Evolutionary conservation across 208 protist genomes (phyloP), one percentile per base, ranked within the genome.

Genomic region (Herpetomonas tarakana): DNA sequence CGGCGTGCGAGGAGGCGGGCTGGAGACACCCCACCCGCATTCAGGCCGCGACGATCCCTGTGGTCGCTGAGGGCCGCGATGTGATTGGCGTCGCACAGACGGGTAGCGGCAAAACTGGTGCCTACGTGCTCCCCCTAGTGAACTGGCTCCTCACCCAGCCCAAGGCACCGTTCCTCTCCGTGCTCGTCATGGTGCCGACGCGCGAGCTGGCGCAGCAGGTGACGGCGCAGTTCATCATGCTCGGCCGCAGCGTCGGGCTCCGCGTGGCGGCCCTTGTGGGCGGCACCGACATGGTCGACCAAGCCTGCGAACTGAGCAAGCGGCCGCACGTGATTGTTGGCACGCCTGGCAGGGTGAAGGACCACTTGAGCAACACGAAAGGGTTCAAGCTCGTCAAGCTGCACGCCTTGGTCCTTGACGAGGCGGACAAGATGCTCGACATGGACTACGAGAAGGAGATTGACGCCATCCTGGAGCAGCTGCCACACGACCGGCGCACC

Each of bases 401-500:
- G 44, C 95, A 98, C 71, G 98, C 87, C 46, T 77, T 99, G 4
- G 95, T 99, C 24, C 74, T 99, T 52, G 98, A 99, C 71, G 98
- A 99, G 82, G 98, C 98, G 1, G 98, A 99, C 71, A 87, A 97
- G 71, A 98, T 99, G 74, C 88, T 99, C 22, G 89, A 97, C 65
- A 97, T 98, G 89, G 98, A 99, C 78, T 99, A 99, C 71, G 98
- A 99, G 74, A 97, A 99, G 68, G 97, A 99, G 61, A 86, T 99
- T 52, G 88, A 98, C 68, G 87, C 89, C 19, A 98, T 99, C 71
- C 76, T 99, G 28, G 88, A 98, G 76, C 71, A 88, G 51, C 62
- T 97, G 30, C 89, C 86, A 44, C 73, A 83, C 35, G 76, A 98
- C 25, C 86, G 97, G 25, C 86, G 87, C 31, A 99, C 98, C 0